phyloP scores from a whole-genome alignment of 352 stramenopile genomes.

The Phytophthora brassicae region DNA sequence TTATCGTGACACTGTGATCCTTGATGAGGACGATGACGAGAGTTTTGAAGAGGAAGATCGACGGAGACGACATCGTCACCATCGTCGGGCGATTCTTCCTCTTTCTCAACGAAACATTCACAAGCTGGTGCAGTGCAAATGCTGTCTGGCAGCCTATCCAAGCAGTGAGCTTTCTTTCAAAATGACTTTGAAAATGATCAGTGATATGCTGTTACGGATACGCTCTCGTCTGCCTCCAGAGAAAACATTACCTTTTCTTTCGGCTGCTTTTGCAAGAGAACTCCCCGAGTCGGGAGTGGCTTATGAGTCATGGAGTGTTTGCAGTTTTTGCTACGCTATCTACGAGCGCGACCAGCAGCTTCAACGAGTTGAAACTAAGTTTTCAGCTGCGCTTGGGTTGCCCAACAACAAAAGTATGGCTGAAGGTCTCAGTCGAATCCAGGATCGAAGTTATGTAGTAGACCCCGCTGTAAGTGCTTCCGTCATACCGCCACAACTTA shows the following conservation, averaged over 20 bases:
- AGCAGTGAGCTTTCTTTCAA: constrained; percentile 83
- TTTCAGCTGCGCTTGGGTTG: constrained; percentile 49
- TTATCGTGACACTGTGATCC: constrained; percentile 64
- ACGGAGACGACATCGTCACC: constrained; percentile 16
- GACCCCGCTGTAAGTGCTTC: constrained; percentile 47
- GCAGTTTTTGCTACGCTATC: constrained; percentile 82
- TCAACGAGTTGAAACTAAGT: constrained; percentile 66
- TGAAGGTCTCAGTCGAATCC: constrained; percentile 50
- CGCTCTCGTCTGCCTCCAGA: constrained; percentile 52
- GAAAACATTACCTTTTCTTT: constrained; percentile 54
- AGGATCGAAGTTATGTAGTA: constrained; percentile 45
- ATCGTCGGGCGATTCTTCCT: constrained; percentile 22
- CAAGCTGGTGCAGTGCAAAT: constrained; percentile 81
- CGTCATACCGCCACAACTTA: constrained; percentile 63
- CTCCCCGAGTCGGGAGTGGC: constrained; percentile 53
- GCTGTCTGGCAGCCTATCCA: constrained; percentile 70
- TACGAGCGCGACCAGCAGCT: constrained; percentile 84
- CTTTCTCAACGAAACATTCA: constrained; percentile 62
- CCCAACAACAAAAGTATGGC: constrained; percentile 37
- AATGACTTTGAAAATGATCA: constrained; percentile 89
- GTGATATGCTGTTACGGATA: constrained; percentile 74
- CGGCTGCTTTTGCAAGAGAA: constrained; percentile 43
- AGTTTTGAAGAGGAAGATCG: constrained; percentile 19
- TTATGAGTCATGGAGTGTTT: constrained; percentile 86
- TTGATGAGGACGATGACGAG: constrained; percentile 63